Conservation (phyloP, 2,329 filamentous ascomycete genomes). For the Paecilomyces formosus region DNA sequence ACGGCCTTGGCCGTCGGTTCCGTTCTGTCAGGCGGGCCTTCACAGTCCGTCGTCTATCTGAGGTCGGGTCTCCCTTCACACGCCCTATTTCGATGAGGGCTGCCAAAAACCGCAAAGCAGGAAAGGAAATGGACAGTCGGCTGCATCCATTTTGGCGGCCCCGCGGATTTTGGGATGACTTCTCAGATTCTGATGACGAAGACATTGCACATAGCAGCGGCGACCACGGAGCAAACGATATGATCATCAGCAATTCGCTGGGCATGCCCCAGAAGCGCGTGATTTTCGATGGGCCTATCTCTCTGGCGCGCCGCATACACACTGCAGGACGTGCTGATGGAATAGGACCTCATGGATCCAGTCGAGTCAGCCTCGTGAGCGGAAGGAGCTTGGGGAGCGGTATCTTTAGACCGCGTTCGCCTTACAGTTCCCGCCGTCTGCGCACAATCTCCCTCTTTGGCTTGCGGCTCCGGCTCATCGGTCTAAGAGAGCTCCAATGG, state of each 20-base stretch:
- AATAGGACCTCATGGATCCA: constrained; percentile 14
- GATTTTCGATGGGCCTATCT: constrained; percentile 35
- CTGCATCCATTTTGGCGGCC: constrained; percentile 58
- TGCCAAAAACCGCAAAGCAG: constrained; percentile 35
- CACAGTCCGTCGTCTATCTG: constrained; percentile 30
- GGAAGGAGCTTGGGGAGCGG: constrained; percentile 17
- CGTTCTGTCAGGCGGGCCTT: constrained; percentile 31
- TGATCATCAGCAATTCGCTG: constrained; percentile 49
- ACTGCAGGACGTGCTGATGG: constrained; percentile 15
- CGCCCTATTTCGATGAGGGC: constrained; percentile 33
- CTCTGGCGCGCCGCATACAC: constrained; percentile 23
- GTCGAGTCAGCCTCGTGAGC: constrained; percentile 23
- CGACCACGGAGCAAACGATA: constrained; percentile 27
- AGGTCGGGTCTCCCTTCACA: constrained; percentile 29
- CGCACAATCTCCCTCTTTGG: constrained; percentile 34
- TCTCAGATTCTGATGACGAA: constrained; percentile 37
- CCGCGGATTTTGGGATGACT: constrained; percentile 55
- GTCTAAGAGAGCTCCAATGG: constrained; percentile 42
- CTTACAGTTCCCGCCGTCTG: constrained; percentile 19
- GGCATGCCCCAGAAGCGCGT: constrained; percentile 46
- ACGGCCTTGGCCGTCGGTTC: constrained; percentile 22
- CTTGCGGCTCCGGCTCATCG: constrained; percentile 45
- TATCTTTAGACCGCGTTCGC: constrained; percentile 22
- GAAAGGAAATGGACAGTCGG: constrained; percentile 39
- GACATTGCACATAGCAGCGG: constrained; percentile 14